Percentiles rank a stretch among this genome's conserved stretches.
phyloP scores from a whole-genome alignment of 2,329 filamentous ascomycete genomes.

The Trichoderma pleuroti region DNA sequence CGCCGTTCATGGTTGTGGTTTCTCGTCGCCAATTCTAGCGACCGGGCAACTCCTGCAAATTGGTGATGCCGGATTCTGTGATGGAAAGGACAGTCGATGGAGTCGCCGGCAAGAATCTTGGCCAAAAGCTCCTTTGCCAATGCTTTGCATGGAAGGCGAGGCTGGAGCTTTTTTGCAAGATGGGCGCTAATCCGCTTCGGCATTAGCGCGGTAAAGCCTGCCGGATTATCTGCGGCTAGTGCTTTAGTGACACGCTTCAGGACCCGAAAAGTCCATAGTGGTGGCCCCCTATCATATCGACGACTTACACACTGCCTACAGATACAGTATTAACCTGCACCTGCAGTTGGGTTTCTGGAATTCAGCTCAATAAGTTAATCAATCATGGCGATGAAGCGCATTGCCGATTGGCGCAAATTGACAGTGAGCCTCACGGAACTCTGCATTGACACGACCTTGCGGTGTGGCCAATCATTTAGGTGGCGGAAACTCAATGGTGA shows the following conservation, averaged over 20 bases:
- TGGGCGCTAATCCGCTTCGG: conserved; percentile 28
- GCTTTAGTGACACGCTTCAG: not conserved
- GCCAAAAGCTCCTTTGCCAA: conserved; percentile 26
- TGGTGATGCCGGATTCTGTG: conserved; percentile 23
- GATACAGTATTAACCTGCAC: not conserved
- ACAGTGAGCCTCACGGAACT: conserved; percentile 80
- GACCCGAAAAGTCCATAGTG: not conserved
- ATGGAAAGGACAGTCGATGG: conserved; percentile 24
- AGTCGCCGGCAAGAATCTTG: conserved; percentile 30
- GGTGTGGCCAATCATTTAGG: conserved; percentile 94
- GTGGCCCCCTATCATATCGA: not conserved
- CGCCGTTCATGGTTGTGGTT: conserved; percentile 69
- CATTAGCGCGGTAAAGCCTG: conserved; percentile 6
- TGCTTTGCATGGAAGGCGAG: conserved; percentile 32
- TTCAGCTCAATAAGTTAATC: not conserved
- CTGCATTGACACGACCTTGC: conserved; percentile 88
- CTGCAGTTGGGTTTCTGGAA: not conserved
- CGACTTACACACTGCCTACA: not conserved
- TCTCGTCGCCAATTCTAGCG: conserved; percentile 18
- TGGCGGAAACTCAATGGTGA: conserved; percentile 84
- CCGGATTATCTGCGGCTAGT: conserved; percentile 20
- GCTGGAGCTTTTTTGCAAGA: conserved; percentile 45
- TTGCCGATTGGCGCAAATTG: conserved; percentile 82
- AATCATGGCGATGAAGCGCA: conserved; percentile 43
- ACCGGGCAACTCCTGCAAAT: conserved; percentile 19